Evolutionary conservation across 768 basidiomycete genomes (phyloP).

Genomic region (Suillus luteus): DNA sequence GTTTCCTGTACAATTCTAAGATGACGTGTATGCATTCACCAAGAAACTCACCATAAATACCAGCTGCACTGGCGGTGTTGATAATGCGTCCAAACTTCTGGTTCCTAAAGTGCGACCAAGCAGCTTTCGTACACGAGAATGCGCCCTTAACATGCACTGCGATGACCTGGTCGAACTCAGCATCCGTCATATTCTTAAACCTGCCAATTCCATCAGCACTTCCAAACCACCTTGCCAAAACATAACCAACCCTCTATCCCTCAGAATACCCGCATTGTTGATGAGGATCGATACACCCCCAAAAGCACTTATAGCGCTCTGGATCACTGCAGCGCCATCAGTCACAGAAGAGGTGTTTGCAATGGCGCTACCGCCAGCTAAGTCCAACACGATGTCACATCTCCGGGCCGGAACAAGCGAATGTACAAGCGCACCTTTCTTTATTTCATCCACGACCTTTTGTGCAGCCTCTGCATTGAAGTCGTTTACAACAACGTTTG

Average conservation of each 20-base stretch:
- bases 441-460: conserved; percentile 89
- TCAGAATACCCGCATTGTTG: conserved; percentile 93
- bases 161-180: conserved; percentile 88
- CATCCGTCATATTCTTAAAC: conserved; percentile 97
- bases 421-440: conserved; percentile 54
- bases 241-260: conserved; percentile 67
- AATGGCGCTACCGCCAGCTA: conserved; percentile 89
- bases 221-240: conserved; percentile 1
- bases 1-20: conserved; percentile 56
- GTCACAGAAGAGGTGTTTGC: conserved; percentile 84
- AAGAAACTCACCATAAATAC: conserved; percentile 71
- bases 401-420: conserved; percentile 4
- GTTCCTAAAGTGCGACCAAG: conserved; percentile 93
- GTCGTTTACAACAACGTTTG: conserved; percentile 95
- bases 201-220: conserved; percentile 37
- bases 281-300: conserved; percentile 85
- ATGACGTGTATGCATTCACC: background rate
- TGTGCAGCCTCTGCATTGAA: conserved; percentile 87
- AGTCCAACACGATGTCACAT: conserved; percentile 8
- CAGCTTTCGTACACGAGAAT: conserved; percentile 90
- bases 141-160: conserved; percentile 95
- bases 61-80: conserved; percentile 94
- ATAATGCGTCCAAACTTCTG: conserved; percentile 94
- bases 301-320: conserved; percentile 83
- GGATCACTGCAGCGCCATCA: conserved; percentile 84